Base-by-base conservation (phyloP, 371 early-diverging fungal species). In the Saksenaea oblongispora region DNA sequence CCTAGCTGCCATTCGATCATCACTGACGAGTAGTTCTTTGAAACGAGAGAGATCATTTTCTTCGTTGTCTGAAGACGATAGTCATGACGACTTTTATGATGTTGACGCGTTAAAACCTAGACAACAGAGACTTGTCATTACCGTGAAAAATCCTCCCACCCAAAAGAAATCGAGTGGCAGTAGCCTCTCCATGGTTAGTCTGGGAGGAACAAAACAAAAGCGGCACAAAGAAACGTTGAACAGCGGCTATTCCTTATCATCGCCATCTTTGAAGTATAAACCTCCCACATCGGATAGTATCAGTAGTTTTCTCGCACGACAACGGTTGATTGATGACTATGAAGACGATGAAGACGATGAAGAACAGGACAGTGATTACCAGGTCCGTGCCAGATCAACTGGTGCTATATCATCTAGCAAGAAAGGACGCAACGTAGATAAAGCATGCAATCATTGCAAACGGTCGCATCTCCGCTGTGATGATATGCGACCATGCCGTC, bases 371-470 rank as follows among this genome's bases (percentile, higher is more conserved):
- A 47, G 47, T 9, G 47, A 47, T 22, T 47, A 47, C 1, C 47
- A 47, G 22, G 47, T 47, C 22, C n/a, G 47, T 3, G 5, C 11
- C 22, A 47, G 47, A 22, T 47, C 47, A 5, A 8, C 47, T 8
- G 18, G 47, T 22, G 11, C 8, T 47, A 22, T 22, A 5, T 24
- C 34, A 5, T 11, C 35, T 2, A 41, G 22, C 26, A 59, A 28
- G 17, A 80, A 80, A 44, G 76, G 76, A 1, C 56, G 74, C 5
- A 80, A 78, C 57, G 81, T 80, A 15, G 81, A 80, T 41, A 77
- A 75, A 44, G 81, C 81, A 2, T 80, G 81, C 37, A 77, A 80
- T 34, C 78, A 80, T 42, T 80, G 81, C 64, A 80, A 80, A 53
- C 71, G 78, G 0, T 80, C 81, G 5, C 81, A 80, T 72, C 61